Base-by-base conservation (phyloP, 352 stramenopile genomes). In the Aphanomyces stellatus region DNA sequence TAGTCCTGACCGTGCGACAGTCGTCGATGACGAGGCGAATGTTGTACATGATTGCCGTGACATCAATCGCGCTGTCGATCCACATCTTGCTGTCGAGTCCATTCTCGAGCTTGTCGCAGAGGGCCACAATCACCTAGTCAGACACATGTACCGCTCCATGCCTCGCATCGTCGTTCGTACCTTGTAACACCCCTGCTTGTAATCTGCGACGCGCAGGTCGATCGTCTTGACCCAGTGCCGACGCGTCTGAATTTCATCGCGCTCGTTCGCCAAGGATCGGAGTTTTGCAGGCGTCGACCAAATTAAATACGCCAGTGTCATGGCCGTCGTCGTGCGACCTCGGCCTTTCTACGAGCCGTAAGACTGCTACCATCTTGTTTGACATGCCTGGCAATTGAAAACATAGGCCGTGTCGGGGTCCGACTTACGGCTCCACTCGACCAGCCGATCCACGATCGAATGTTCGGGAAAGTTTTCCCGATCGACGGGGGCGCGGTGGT, bases 391-490 rank as follows among this genome's bases (percentile, higher is more conserved):
- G 31, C 86, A 95, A 48, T 95, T 95, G 62, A 94, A 94, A 15
- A 94, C 79, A 69, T 91, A 86, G n/a, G 85, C 85, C 19, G 85
- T 94, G 27, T 79, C 70, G n/a, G 66, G 51, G 19, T 71, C 65
- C 0, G 69, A 59, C n/a, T 74, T 69, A 42, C 69, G 57, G 46
- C 92, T 80, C 59, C 90, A 65, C 27, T 82, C 76, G 66, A 87
- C 78, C 19, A 92, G 74, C 53, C 72, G 69, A 55, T 94, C 85
- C 1, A 94, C 78, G 24, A 92, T 80, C 2, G 63, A 69, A 33
- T 92, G 84, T 56, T 94, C 85, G 0, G 85, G 85, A 0, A 85
- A 85, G 46, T 92, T 94, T 74, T 92, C 84, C 2, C 85, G 75
- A 31, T 90, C 83, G 31, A 94, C 91, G 1, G 85, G 83, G 53